These are phyloP conservation scores for Neonectria coccinea DNA, from an alignment of 2,329 filamentous ascomycete genomes.

Conservation along the genomic window DNA sequence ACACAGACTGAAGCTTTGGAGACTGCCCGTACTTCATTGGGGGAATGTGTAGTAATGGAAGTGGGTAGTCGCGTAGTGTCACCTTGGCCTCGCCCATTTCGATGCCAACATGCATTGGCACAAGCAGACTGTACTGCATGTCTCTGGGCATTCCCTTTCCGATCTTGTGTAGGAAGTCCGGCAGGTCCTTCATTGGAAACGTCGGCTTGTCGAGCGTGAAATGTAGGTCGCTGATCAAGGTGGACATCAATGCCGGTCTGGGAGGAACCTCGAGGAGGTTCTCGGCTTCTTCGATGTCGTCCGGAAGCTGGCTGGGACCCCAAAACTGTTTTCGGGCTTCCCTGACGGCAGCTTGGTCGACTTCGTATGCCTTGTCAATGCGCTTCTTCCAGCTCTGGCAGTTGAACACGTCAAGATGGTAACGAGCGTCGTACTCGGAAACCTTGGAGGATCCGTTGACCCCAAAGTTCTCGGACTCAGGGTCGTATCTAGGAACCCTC, in stretches of 20 bases:
- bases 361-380: constrained; percentile 80
- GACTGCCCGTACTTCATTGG: constrained; percentile 84
- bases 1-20: constrained; percentile 81
- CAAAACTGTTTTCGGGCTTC: constrained; percentile 85
- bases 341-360: constrained; percentile 78
- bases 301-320: constrained; percentile 82
- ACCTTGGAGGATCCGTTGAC: constrained; percentile 80
- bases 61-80: constrained; percentile 91
- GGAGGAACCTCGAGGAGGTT: constrained; percentile 87
- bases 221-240: constrained; percentile 85
- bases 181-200: constrained; percentile 84
- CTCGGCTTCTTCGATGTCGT: constrained; percentile 85
- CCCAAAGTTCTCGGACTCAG: constrained; percentile 73
- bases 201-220: constrained; percentile 91
- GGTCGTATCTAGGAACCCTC: constrained; percentile 77
- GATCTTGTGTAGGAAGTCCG: constrained; percentile 85
- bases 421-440: constrained; percentile 79
- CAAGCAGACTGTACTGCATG: constrained; percentile 88
- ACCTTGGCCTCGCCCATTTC: constrained; percentile 91
- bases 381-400: constrained; percentile 91
- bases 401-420: constrained; percentile 82
- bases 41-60: constrained; percentile 92
- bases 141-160: constrained; percentile 97
- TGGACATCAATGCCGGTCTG: constrained; percentile 84
- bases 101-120: constrained; percentile 90